Percentiles rank a stretch among this genome's conserved stretches.
These are phyloP conservation scores for Lactarius evosmus DNA, from an alignment of 768 basidiomycete genomes.

Conservation along the genomic window DNA sequence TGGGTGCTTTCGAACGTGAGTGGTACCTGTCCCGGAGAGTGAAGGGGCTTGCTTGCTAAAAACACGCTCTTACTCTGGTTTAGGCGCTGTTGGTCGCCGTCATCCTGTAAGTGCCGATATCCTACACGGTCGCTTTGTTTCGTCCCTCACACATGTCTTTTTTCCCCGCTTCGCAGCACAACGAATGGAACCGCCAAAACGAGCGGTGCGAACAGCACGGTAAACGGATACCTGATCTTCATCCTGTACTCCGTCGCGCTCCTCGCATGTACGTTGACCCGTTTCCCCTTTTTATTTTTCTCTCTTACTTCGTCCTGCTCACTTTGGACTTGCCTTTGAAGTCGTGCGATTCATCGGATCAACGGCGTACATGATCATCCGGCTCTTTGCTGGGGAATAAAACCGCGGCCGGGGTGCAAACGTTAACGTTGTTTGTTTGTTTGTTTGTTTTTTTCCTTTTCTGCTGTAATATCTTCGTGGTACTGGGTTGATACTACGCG, in stretches of 20 bases:
- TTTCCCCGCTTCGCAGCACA: constrained; percentile 35
- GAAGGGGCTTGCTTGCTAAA: constrained; percentile 2
- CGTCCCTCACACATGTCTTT: constrained; percentile 3
- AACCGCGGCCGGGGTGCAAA: too few relatives aligned
- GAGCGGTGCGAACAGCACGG: constrained; percentile 48
- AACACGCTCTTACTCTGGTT: neutral
- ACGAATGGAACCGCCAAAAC: constrained; percentile 51
- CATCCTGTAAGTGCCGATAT: constrained; percentile 53
- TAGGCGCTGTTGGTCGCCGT: constrained; percentile 70
- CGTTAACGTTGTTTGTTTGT: too few relatives aligned
- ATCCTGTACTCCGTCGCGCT: constrained; percentile 85
- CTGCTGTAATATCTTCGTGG: neutral
- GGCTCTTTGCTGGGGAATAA: constrained; percentile 88
- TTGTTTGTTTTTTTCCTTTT: too few relatives aligned
- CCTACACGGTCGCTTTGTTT: neutral
- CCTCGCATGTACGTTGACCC: constrained; percentile 66
- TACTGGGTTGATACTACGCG: neutral
- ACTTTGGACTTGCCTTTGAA: constrained; percentile 32
- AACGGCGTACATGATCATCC: constrained; percentile 76
- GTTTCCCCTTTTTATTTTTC: neutral
- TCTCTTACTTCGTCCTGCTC: constrained; percentile 21
- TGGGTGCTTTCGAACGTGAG: constrained; percentile 88
- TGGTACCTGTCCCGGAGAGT: constrained; percentile 22
- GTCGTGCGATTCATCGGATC: constrained; percentile 85
- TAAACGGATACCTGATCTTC: constrained; percentile 87